phyloP scores from a whole-genome alignment of 805 yeast genomes.

The Lachancea nothofagi region DNA sequence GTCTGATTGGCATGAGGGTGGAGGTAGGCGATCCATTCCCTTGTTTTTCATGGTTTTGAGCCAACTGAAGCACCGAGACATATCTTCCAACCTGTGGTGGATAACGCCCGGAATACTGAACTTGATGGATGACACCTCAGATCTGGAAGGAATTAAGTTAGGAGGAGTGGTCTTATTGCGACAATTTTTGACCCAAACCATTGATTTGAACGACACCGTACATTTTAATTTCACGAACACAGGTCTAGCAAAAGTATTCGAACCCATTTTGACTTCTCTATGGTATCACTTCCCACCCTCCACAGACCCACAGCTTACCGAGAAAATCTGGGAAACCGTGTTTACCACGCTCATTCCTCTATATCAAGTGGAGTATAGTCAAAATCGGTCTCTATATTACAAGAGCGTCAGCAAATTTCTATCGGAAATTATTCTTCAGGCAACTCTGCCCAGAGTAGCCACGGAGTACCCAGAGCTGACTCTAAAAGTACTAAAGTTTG shows the following conservation, averaged over 20 bases:
- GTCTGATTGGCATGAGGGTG: conserved; percentile 19
- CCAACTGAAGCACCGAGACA: conserved; percentile 15
- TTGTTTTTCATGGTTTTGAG: conserved; percentile 21
- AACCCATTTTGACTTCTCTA: conserved; percentile 23
- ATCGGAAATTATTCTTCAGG: conserved; percentile 24
- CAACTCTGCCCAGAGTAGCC: conserved; percentile 24
- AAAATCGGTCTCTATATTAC: conserved; percentile 7
- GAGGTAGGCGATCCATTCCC: conserved; percentile 25
- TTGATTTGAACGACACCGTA: conserved; percentile 8
- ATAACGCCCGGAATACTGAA: conserved; percentile 31
- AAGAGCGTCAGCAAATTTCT: conserved; percentile 16
- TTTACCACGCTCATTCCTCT: conserved; percentile 23
- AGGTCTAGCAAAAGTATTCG: conserved; percentile 25
- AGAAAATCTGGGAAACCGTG: conserved; percentile 16
- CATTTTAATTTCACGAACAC: conserved; percentile 17
- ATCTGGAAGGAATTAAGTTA: conserved; percentile 21
- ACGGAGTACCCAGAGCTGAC: conserved; percentile 20
- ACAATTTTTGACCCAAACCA: conserved; percentile 18
- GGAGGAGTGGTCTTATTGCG: conserved; percentile 22
- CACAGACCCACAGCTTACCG: conserved; percentile 15
- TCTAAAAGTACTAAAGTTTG: conserved; percentile 9
- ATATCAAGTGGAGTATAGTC: conserved; percentile 15
- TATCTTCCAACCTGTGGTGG: conserved; percentile 31
- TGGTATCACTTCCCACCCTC: conserved; percentile 29
- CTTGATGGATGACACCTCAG: conserved; percentile 28